Conservation (phyloP, 179 eudicot species). For the Beta lomatogona region DNA sequence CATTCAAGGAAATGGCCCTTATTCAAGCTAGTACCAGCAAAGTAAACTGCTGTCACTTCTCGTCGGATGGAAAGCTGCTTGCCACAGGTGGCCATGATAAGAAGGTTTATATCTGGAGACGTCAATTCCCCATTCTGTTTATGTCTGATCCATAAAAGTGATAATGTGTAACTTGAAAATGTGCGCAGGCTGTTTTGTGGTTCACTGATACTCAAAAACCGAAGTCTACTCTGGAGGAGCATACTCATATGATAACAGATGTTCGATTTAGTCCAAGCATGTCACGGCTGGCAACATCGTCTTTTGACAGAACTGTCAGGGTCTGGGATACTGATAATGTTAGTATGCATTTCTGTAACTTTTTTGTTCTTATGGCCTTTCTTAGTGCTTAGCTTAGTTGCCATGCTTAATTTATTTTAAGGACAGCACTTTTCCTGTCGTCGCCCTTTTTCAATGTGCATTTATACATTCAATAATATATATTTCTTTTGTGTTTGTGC, state of each 20-base stretch:
- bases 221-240: conserved; percentile 86
- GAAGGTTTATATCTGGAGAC: conserved; percentile 49
- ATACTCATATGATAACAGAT: conserved; percentile 79
- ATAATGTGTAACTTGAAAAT: conserved; percentile 13
- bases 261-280: conserved; percentile 94
- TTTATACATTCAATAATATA: background rate
- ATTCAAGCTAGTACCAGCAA: conserved; percentile 87
- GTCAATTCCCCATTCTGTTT: background rate
- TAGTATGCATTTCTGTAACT: conserved; percentile 33
- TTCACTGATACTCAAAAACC: conserved; percentile 71
- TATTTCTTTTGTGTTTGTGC: background rate
- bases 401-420: background rate
- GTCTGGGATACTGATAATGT: conserved; percentile 99
- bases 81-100: conserved; percentile 99
- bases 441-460: background rate
- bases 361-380: background rate
- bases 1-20: conserved; percentile 70
- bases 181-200: conserved; percentile 88
- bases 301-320: conserved; percentile 92
- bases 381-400: background rate
- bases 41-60: conserved; percentile 94
- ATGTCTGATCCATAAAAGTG: background rate
- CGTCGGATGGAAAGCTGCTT: conserved; percentile 92
- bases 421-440: background rate
- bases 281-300: conserved; percentile 91